These are phyloP conservation scores for Colletotrichum sojae DNA, from an alignment of 2,329 filamentous ascomycete genomes.

Conservation along the genomic window DNA sequence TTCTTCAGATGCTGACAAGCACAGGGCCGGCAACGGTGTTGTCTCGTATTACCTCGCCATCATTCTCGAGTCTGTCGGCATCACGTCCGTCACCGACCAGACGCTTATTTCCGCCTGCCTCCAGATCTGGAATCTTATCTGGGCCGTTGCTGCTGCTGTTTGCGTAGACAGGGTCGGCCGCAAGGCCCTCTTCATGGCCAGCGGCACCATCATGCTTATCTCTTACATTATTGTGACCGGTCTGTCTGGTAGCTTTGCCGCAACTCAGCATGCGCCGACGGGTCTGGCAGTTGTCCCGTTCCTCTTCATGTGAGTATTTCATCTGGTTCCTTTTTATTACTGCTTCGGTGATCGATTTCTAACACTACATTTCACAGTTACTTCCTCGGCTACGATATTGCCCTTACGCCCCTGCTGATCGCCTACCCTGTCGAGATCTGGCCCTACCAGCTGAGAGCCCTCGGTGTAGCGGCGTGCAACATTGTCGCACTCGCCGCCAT, in stretches of 20 bases:
- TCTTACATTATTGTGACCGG: conserved; percentile 29
- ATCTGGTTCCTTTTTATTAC: background rate
- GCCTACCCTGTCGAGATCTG: conserved; percentile 48
- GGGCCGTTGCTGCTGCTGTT: conserved; percentile 18
- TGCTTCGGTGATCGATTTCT: too few species aligned
- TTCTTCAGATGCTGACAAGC: background rate
- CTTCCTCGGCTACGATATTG: conserved; percentile 55
- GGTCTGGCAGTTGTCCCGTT: conserved; percentile 51
- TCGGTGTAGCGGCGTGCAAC: conserved; percentile 12
- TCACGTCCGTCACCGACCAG: conserved; percentile 53
- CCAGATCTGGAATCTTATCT: conserved; percentile 35
- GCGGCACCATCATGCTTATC: conserved; percentile 25
- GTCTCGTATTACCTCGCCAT: conserved; percentile 56
- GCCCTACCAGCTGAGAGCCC: conserved; percentile 42
- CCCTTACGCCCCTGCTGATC: conserved; percentile 51
- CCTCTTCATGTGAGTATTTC: conserved; percentile 50
- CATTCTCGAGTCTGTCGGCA: conserved; percentile 49
- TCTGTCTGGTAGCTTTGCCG: conserved; percentile 36
- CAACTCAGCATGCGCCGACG: conserved; percentile 42
- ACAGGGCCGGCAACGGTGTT: conserved; percentile 47
- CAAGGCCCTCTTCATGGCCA: conserved; percentile 18
- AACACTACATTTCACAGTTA: conserved; percentile 41
- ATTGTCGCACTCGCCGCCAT: conserved; percentile 42
- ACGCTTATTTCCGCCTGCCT: conserved; percentile 49
- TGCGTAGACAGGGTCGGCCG: conserved; percentile 28